Conservation (phyloP, 176 grass and related monocot species). For the Ampelocalamus luodianensis region DNA sequence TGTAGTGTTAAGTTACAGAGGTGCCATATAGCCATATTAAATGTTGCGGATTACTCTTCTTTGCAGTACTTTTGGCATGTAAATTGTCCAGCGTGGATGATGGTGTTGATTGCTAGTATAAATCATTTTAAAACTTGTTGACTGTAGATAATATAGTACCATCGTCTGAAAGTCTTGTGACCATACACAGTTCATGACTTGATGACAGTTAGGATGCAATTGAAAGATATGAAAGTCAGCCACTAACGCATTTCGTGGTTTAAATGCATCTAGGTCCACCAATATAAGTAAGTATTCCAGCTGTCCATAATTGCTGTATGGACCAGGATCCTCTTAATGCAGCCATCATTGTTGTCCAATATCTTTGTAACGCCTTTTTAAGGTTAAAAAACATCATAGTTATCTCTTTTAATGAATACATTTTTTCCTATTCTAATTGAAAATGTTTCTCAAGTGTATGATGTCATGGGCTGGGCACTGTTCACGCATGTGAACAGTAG, state of each 20-base stretch:
- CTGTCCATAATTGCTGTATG: not conserved
- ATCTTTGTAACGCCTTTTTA: not conserved
- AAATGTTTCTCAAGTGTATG: not conserved
- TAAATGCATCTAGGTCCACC: not conserved
- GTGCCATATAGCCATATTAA: not conserved
- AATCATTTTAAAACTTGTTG: not conserved
- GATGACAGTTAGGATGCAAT: not conserved
- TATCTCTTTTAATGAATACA: not conserved
- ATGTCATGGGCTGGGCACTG: too few relatives aligned
- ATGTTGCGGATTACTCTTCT: not conserved
- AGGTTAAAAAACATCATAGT: not conserved
- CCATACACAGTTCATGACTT: not conserved
- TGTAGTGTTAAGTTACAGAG: not conserved
- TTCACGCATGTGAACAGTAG: too few relatives aligned
- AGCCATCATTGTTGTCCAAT: not conserved
- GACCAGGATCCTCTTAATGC: not conserved
- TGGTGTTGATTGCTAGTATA: not conserved
- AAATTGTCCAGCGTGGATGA: not conserved
- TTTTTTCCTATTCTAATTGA: not conserved
- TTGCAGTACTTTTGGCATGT: not conserved
- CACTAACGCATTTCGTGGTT: not conserved
- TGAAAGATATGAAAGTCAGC: not conserved
- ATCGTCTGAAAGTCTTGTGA: not conserved
- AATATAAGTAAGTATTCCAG: not conserved
- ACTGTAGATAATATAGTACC: not conserved